A percentile compares a stretch with the other conserved stretches of the same genome.
Conservation (phyloP, 2,329 filamentous ascomycete species). For the Stylonectria norvegica region DNA sequence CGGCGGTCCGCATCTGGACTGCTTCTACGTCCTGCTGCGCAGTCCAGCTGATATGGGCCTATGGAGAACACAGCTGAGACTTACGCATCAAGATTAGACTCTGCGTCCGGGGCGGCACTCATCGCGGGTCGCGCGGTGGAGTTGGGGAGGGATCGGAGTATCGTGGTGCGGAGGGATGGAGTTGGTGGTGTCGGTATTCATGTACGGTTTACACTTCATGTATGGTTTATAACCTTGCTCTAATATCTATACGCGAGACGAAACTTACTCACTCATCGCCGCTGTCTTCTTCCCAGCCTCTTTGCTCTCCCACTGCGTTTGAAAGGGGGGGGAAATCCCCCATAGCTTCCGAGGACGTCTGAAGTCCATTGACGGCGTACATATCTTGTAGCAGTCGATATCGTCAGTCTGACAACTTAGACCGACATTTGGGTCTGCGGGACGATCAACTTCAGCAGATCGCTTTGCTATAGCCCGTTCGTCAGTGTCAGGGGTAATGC, state of each 20-base stretch:
- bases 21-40: too few species aligned
- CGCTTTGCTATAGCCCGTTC: not conserved
- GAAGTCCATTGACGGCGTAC: constrained; percentile 25
- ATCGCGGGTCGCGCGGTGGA: too few species aligned
- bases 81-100: constrained; percentile 1
- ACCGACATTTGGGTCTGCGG: constrained; percentile 14
- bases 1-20: too few species aligned
- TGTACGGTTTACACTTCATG: not conserved
- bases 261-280: not conserved
- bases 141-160: constrained; percentile 3
- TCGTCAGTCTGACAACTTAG: constrained; percentile 29
- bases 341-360: too few species aligned
- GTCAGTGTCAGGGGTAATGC: not conserved
- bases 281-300: not conserved
- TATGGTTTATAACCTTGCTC: not conserved
- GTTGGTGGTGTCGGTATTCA: constrained; percentile 8
- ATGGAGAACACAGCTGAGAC: too few species aligned
- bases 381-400: constrained; percentile 28
- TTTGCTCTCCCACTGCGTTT: not conserved
- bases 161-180: constrained; percentile 3
- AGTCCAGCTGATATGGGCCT: too few species aligned
- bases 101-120: not conserved
- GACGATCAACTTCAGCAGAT: not conserved
- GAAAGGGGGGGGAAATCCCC: too few species aligned
- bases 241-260: not conserved